Evolutionary conservation across 1,284 basidiomycete genomes (phyloP).

Genomic region (Cryptococcus jaspeensis): DNA sequence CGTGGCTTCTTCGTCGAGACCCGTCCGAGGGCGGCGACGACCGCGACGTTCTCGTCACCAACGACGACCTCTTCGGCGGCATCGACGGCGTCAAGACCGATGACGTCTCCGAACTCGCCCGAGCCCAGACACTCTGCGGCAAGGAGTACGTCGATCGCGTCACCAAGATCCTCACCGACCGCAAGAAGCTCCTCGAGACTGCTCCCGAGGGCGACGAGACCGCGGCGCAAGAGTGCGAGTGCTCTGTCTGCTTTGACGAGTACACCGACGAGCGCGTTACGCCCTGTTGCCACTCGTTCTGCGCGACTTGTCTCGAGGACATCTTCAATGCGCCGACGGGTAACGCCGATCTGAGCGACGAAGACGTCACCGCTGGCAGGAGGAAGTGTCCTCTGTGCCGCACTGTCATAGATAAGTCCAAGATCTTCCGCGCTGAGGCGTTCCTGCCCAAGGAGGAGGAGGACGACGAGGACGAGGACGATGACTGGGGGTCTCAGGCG

Average conservation of each 20-base stretch:
- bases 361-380: slow-evolving; percentile 25
- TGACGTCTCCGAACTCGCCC: slow-evolving; percentile 29
- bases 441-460: slow-evolving; percentile 47
- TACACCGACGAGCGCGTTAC: slow-evolving; percentile 41
- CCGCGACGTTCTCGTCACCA: slow-evolving; percentile 37
- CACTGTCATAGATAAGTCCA: slow-evolving; percentile 25
- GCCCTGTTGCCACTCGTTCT: slow-evolving; percentile 46
- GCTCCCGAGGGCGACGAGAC: slow-evolving; percentile 19
- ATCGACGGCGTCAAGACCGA: slow-evolving; percentile 18
- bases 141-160: slow-evolving; percentile 27
- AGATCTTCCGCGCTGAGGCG: slow-evolving; percentile 38
- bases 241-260: slow-evolving; percentile 43
- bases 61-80: slow-evolving; percentile 31
- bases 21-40: slow-evolving; percentile 24
- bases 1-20: slow-evolving; percentile 41
- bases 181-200: slow-evolving; percentile 16
- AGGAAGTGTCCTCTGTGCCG: slow-evolving; percentile 49
- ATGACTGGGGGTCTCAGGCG: slow-evolving; percentile 56
- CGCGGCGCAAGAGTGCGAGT: slow-evolving; percentile 26
- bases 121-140: slow-evolving; percentile 28
- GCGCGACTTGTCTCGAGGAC: slow-evolving; percentile 38
- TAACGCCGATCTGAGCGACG: slow-evolving; percentile 32
- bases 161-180: slow-evolving; percentile 30
- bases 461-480: slow-evolving; percentile 59
- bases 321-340: slow-evolving; percentile 30